Evolutionary conservation across 257 asterid genomes (phyloP).

Genomic region (Capsicum rhomboideum): DNA sequence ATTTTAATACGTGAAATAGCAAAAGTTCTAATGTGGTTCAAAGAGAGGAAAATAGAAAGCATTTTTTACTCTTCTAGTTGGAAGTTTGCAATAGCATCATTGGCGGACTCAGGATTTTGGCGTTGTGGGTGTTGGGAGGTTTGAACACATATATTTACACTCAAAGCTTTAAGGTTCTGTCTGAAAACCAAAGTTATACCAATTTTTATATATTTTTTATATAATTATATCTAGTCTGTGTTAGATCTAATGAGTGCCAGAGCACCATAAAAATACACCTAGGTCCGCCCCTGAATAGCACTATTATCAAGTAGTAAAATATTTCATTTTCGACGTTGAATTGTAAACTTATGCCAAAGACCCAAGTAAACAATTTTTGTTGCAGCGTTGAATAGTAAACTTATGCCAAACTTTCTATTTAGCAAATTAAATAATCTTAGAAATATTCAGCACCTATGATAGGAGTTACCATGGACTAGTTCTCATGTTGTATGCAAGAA

Average conservation of each 20-base stretch:
- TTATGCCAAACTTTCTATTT: not conserved
- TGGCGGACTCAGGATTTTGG: too few species aligned
- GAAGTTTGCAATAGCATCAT: not conserved
- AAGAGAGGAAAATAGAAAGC: not conserved
- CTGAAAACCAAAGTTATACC: too few species aligned
- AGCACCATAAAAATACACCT: too few species aligned
- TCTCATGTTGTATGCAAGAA: not conserved
- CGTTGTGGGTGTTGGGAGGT: too few species aligned
- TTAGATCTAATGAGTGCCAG: too few species aligned
- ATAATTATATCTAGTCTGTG: too few species aligned
- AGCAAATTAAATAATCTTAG: not conserved
- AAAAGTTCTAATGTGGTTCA: not conserved
- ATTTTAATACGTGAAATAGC: too few species aligned
- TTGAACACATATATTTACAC: too few species aligned
- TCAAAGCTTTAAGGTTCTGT: too few species aligned
- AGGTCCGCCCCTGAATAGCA: too few species aligned
- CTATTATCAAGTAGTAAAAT: not conserved
- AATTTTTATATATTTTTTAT: too few species aligned
- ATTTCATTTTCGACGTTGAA: not conserved
- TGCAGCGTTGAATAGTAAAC: not conserved
- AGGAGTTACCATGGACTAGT: not conserved
- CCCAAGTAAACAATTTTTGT: not conserved
- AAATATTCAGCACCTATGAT: not conserved
- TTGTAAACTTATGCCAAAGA: not conserved
- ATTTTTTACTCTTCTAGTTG: not conserved